phyloP scores from a whole-genome alignment of 2,329 filamentous ascomycete genomes.

The Cadophora sp. region DNA sequence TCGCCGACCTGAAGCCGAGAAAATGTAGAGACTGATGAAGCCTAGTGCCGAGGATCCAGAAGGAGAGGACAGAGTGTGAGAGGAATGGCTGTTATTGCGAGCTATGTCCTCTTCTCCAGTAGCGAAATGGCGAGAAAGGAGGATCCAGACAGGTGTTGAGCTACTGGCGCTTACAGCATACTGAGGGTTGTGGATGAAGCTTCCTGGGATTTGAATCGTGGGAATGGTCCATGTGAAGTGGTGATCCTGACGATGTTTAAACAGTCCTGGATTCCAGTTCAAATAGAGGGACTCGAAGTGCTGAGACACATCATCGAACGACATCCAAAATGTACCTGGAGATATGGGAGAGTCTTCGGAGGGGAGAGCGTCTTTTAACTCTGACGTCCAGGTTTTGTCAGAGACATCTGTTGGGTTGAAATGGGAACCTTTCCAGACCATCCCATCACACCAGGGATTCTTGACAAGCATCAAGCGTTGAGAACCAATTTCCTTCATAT shows the following conservation, averaged over 20 bases:
- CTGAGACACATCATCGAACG: constrained; percentile 83
- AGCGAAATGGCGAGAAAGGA: constrained; percentile 86
- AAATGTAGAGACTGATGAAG: constrained; percentile 88
- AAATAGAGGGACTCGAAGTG: constrained; percentile 96
- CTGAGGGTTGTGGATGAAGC: constrained; percentile 70
- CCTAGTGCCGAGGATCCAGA: constrained; percentile 55
- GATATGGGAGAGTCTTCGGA: constrained; percentile 39
- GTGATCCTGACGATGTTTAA: constrained; percentile 81
- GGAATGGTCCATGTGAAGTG: constrained; percentile 84
- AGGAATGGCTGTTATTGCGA: constrained; percentile 47
- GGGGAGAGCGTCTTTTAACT: constrained; percentile 37
- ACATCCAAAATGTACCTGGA: constrained; percentile 93
- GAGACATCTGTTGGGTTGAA: constrained; percentile 16
- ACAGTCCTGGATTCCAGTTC: constrained; percentile 94
- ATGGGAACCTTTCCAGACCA: constrained; percentile 68
- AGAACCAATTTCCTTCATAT: constrained; percentile 70
- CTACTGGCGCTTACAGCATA: constrained; percentile 69
- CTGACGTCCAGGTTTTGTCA: constrained; percentile 32
- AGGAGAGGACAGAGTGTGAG: constrained; percentile 34
- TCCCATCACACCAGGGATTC: constrained; percentile 92
- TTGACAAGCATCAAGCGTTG: constrained; percentile 81
- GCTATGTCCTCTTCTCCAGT: constrained; percentile 67
- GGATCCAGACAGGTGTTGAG: constrained; percentile 76
- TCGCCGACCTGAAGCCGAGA: constrained; percentile 71
- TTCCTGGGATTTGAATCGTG: constrained; percentile 55